These are phyloP conservation scores for Pinus tabuliformis DNA, from an alignment of 75 land plant species.

Conservation along the genomic window DNA sequence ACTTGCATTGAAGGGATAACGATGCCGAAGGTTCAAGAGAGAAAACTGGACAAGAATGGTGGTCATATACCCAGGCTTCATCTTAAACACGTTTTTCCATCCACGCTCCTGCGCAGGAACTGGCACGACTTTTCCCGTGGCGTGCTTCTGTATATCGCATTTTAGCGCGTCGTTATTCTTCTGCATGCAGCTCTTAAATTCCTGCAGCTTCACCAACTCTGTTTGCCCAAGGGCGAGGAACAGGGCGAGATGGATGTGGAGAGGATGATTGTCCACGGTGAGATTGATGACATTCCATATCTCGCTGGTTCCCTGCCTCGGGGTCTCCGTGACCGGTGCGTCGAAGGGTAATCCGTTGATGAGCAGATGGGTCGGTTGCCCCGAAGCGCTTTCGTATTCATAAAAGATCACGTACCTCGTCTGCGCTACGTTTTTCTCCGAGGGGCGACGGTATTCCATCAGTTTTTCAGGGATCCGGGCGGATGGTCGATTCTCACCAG, in stretches of 20 bases:
- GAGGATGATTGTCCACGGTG: slow-evolving; percentile 74
- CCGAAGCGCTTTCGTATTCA: slow-evolving; percentile 51
- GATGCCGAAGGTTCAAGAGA: slow-evolving; percentile 13
- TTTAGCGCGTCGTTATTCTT: slow-evolving; percentile 33
- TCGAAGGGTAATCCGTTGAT: slow-evolving; percentile 47
- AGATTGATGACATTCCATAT: slow-evolving; percentile 78
- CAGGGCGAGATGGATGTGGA: slow-evolving; percentile 70
- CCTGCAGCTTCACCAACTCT: slow-evolving; percentile 33
- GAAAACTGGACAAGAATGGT: slow-evolving; percentile 54
- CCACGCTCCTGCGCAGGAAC: slow-evolving; percentile 52
- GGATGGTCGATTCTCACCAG: no score
- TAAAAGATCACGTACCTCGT: slow-evolving; percentile 60
- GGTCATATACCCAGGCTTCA: slow-evolving; percentile 53
- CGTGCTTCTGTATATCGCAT: slow-evolving; percentile 43
- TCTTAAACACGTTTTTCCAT: slow-evolving; percentile 86
- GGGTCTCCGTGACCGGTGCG: slow-evolving; percentile 71
- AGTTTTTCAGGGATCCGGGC: no score
- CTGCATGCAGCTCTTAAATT: slow-evolving; percentile 45
- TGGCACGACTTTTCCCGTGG: slow-evolving; percentile 18
- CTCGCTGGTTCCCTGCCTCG: slow-evolving; percentile 56
- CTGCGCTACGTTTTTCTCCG: slow-evolving; percentile 5
- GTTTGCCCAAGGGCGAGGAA: slow-evolving; percentile 40
- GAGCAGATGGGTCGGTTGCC: slow-evolving; percentile 54
- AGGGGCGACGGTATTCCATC: no score
- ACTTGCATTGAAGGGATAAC: slow-evolving; percentile 59